Evolutionary conservation across 2,329 filamentous ascomycete genomes (phyloP).

Genomic region (Aspergillus fijiensis): DNA sequence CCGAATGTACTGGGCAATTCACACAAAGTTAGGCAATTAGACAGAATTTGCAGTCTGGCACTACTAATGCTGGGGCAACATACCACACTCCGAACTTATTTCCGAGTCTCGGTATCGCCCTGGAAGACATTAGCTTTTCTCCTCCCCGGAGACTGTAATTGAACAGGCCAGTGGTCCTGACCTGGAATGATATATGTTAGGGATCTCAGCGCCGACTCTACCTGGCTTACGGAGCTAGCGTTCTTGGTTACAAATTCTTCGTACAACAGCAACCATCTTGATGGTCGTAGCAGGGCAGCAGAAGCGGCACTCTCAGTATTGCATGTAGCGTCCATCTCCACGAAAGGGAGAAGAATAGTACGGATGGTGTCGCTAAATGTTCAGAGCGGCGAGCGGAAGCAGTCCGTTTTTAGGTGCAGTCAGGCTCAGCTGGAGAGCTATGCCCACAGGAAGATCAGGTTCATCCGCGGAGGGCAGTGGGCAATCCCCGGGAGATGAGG

Average conservation of each 20-base stretch:
- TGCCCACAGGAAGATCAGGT: not conserved
- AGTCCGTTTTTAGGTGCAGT: not conserved
- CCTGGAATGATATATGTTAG: slow-evolving; percentile 95
- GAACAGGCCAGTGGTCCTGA: slow-evolving; percentile 10
- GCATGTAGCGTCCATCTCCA: slow-evolving; percentile 34
- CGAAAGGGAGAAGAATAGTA: not conserved
- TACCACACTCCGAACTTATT: slow-evolving; percentile 84
- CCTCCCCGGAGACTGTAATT: not conserved
- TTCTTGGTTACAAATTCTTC: slow-evolving; percentile 91
- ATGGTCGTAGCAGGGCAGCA: slow-evolving; percentile 35
- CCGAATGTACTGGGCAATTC: slow-evolving; percentile 65
- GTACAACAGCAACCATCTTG: slow-evolving; percentile 42
- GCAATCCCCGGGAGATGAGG: slow-evolving; percentile 11
- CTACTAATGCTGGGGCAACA: slow-evolving; percentile 20
- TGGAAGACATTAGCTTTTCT: slow-evolving; percentile 19
- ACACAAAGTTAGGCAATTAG: slow-evolving; percentile 1
- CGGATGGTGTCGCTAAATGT: not conserved
- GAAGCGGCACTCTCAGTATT: slow-evolving; percentile 30
- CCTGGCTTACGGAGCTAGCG: slow-evolving; percentile 86
- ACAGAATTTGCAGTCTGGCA: not conserved
- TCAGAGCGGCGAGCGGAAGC: not conserved
- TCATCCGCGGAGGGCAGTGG: not conserved
- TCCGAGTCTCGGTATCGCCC: slow-evolving; percentile 69
- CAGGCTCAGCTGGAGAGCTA: not conserved
- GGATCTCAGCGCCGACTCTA: slow-evolving; percentile 88